Conservation (phyloP, 345 rosid species). For the Arabis alpina region DNA sequence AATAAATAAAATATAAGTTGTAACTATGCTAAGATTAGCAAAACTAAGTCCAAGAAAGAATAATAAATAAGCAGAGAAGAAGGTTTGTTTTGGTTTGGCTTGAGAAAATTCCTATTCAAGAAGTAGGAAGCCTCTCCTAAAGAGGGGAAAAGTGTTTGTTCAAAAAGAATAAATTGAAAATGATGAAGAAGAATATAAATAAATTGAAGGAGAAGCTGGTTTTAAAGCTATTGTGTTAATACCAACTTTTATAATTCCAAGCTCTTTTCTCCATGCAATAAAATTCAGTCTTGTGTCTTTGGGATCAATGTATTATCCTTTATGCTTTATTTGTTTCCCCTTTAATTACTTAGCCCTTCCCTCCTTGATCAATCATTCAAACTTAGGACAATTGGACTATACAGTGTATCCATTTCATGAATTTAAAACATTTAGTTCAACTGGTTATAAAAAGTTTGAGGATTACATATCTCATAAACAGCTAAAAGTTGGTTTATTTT, state of each 20-base stretch:
- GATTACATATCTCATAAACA: slow-evolving; percentile 7
- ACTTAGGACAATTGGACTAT: slow-evolving; percentile 9
- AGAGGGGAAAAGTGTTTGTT: slow-evolving; percentile 22
- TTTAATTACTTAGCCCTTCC: slow-evolving; percentile 37
- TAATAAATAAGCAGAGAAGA: slow-evolving; percentile 6
- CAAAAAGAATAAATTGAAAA: slow-evolving; percentile 34
- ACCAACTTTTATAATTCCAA: slow-evolving; percentile 33
- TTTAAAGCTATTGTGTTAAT: slow-evolving; percentile 28
- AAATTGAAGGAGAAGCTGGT: slow-evolving; percentile 31
- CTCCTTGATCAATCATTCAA: slow-evolving; percentile 27
- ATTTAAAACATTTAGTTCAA: not conserved
- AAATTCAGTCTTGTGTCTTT: slow-evolving; percentile 39
- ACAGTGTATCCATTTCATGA: slow-evolving; percentile 4
- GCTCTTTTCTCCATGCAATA: slow-evolving; percentile 34
- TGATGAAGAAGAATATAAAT: slow-evolving; percentile 29
- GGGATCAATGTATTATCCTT: slow-evolving; percentile 33
- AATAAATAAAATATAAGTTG: not conserved
- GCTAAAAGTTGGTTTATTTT: slow-evolving; percentile 9
- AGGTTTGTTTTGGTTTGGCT: slow-evolving; percentile 17
- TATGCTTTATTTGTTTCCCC: slow-evolving; percentile 33
- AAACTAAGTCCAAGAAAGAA: slow-evolving; percentile 18
- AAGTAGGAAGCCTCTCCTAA: slow-evolving; percentile 17
- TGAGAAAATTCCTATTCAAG: slow-evolving; percentile 8
- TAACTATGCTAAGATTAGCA: slow-evolving; percentile 8
- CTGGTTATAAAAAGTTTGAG: not conserved